A percentile compares a stretch with the other conserved stretches of the same genome.
Evolutionary conservation across 2,329 filamentous ascomycete species (phyloP).

Genomic region (Ceratocystis harringtonii): DNA sequence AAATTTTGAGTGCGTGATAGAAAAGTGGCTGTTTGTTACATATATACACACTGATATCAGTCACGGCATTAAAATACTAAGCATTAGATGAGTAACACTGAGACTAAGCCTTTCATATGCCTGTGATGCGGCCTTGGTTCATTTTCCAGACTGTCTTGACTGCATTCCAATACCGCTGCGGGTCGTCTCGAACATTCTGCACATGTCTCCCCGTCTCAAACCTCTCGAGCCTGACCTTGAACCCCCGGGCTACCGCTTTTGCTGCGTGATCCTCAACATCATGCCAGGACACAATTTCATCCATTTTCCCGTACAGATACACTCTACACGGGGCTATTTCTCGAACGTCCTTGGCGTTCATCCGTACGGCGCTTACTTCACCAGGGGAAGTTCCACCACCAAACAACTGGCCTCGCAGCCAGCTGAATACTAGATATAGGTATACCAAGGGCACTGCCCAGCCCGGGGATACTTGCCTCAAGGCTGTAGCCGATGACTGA

Average conservation of each 20-base stretch:
- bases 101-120: not conserved
- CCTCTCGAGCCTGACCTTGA: conserved; percentile 30
- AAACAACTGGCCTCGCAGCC: conserved; percentile 24
- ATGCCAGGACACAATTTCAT: conserved; percentile 31
- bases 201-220: conserved; percentile 38
- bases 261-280: conserved; percentile 35
- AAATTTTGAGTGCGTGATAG: not conserved
- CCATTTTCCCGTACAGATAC: conserved; percentile 38
- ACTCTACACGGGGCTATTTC: conserved; percentile 30
- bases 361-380: not conserved
- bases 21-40: not conserved
- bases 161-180: conserved; percentile 35
- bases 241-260: conserved; percentile 28
- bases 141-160: conserved; percentile 32
- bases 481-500: not conserved
- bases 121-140: not conserved
- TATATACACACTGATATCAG: not conserved
- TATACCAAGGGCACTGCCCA: not conserved
- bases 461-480: not conserved
- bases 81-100: not conserved
- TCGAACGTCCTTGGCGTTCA: conserved; percentile 21
- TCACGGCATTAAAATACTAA: not conserved
- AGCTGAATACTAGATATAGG: not conserved
- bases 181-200: conserved; percentile 23
- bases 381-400: not conserved